Conservation (phyloP, 2,329 filamentous ascomycete species). For the Acarospora socialis region DNA sequence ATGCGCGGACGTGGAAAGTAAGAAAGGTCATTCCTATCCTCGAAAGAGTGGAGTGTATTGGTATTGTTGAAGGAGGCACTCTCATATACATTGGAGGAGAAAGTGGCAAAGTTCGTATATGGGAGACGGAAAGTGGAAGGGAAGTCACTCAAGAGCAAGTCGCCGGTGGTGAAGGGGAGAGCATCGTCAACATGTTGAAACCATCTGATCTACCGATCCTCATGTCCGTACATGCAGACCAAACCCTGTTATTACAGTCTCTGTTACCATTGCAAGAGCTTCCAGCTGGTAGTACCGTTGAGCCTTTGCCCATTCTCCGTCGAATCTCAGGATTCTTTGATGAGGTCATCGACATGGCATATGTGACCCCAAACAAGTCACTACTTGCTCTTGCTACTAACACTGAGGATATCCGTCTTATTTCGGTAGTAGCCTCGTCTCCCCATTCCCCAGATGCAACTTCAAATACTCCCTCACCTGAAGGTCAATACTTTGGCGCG, state of each 20-base stretch:
- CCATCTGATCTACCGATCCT: conserved; percentile 52
- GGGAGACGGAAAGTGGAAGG: conserved; percentile 61
- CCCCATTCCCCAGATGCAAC: conserved; percentile 20
- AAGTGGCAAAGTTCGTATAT: conserved; percentile 68
- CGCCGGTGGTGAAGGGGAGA: conserved; percentile 42
- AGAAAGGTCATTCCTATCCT: conserved; percentile 68
- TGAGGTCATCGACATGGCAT: conserved; percentile 89
- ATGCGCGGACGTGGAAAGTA: conserved; percentile 70
- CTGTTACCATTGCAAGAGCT: conserved; percentile 24
- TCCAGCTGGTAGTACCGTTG: conserved; percentile 31
- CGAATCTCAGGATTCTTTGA: conserved; percentile 93
- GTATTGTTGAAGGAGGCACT: conserved; percentile 58
- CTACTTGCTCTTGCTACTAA: conserved; percentile 86
- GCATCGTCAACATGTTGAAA: conserved; percentile 59
- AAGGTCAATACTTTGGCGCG: conserved; percentile 62
- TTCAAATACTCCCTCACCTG: conserved; percentile 18
- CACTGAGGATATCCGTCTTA: conserved; percentile 78
- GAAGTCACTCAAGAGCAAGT: conserved; percentile 68
- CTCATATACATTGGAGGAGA: conserved; percentile 75
- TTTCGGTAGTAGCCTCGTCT: conserved; percentile 46
- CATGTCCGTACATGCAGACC: conserved; percentile 74
- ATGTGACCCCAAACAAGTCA: conserved; percentile 65
- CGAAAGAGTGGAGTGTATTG: conserved; percentile 71
- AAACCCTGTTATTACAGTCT: conserved; percentile 67
- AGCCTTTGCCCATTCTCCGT: conserved; percentile 48